Evolutionary conservation across 192 early-diverging fungal genomes (phyloP).

Genomic region (Mortierella claussenii): DNA sequence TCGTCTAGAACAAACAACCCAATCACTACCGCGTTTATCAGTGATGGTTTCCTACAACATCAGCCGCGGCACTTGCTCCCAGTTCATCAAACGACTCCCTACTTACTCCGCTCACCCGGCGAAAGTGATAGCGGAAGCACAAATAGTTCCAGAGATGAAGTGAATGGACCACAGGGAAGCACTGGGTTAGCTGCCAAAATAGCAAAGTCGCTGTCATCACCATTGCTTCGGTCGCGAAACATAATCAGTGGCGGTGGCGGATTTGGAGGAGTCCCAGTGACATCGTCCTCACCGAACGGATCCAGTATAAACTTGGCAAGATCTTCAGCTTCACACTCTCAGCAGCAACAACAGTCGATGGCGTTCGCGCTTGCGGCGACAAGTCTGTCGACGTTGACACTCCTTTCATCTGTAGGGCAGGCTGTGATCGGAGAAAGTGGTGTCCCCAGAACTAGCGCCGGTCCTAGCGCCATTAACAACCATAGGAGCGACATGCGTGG

Average conservation of each 20-base stretch:
- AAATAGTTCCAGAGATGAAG: neutral
- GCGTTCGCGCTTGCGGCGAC: conserved; percentile 36
- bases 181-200: conserved; percentile 34
- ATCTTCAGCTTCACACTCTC: too few species aligned
- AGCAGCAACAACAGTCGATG: conserved; percentile 36
- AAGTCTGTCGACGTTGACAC: conserved; percentile 19
- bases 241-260: too few species aligned
- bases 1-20: too few species aligned
- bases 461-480: too few species aligned
- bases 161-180: neutral
- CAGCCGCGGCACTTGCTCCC: too few species aligned
- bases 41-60: too few species aligned
- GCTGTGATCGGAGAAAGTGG: conserved; percentile 1
- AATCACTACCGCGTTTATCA: too few species aligned
- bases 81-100: too few species aligned
- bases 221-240: conserved; percentile 19
- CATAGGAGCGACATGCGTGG: too few species aligned
- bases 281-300: conserved; percentile 15
- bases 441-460: neutral
- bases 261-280: neutral
- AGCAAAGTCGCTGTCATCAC: conserved; percentile 34
- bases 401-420: conserved; percentile 30
- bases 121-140: neutral
- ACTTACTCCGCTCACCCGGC: too few species aligned
- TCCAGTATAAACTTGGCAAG: conserved; percentile 7